Conservation (phyloP, 345 rosid genomes). For the Luvunga scandens region DNA sequence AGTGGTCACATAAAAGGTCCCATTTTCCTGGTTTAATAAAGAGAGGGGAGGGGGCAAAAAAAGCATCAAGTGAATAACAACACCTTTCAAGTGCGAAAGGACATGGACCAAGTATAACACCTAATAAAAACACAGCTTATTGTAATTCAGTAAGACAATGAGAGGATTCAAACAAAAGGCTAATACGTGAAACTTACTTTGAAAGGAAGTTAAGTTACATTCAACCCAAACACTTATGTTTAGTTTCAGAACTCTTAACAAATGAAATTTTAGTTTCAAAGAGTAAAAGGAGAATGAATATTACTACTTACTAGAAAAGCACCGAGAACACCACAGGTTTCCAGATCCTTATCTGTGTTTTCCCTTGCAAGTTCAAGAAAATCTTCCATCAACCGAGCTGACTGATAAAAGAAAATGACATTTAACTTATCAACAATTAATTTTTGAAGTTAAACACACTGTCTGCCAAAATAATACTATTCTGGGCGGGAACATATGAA, state of each 20-base stretch:
- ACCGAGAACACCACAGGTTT: conserved; percentile 87
- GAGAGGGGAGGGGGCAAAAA: background rate
- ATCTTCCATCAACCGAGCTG: conserved; percentile 71
- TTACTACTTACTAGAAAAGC: conserved; percentile 87
- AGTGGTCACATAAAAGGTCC: conserved; percentile 74
- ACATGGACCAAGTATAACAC: background rate
- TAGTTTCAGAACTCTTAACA: no score
- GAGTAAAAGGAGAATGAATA: conserved; percentile 19
- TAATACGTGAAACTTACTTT: background rate
- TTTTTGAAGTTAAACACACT: background rate
- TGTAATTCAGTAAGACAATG: background rate
- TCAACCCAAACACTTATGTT: background rate
- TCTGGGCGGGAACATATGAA: background rate
- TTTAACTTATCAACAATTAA: conserved; percentile 8
- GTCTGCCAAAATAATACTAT: background rate
- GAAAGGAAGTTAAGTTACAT: background rate
- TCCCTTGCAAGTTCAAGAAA: conserved; percentile 82
- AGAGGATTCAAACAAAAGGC: background rate
- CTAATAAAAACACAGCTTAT: background rate
- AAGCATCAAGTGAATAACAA: conserved; percentile 6
- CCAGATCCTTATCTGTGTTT: conserved; percentile 83
- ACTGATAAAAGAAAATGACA: conserved; percentile 30
- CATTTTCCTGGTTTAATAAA: conserved; percentile 55
- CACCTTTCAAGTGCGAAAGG: background rate
- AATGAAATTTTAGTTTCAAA: background rate